A percentile compares a stretch with the other conserved stretches of the same genome.
phyloP scores from a whole-genome alignment of 176 grass and related monocot species.

The Thinopyrum elongatum region DNA sequence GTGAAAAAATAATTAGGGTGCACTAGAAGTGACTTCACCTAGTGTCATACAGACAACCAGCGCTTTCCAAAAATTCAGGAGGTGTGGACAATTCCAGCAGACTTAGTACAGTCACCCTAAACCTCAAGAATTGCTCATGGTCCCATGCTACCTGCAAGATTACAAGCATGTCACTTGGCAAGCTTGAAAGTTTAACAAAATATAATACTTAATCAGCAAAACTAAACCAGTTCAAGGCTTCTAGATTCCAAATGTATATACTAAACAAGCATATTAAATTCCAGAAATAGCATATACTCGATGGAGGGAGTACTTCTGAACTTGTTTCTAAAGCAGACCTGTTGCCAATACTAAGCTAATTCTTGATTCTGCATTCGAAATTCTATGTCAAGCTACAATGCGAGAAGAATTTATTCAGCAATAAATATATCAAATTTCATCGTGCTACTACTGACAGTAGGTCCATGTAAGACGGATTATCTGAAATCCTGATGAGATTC shows the following conservation, averaged over 20 bases:
- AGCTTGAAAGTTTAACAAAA: not conserved
- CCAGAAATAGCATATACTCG: too few species aligned
- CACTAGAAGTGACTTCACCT: conserved; percentile 40
- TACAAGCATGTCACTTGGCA: not conserved
- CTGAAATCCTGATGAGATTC: too few species aligned
- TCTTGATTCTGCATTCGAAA: too few species aligned
- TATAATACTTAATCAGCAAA: not conserved
- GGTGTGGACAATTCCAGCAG: conserved; percentile 74
- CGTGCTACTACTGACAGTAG: too few species aligned
- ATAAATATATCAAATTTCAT: too few species aligned
- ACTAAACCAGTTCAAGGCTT: conserved; percentile 22
- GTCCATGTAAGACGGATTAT: too few species aligned
- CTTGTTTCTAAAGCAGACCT: too few species aligned
- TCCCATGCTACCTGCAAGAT: conserved; percentile 91
- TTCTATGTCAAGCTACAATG: too few species aligned
- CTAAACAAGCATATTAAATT: not conserved
- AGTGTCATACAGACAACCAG: conserved; percentile 71
- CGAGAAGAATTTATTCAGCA: too few species aligned
- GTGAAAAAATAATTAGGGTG: conserved; percentile 3
- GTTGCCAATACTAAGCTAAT: too few species aligned
- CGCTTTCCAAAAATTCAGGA: conserved; percentile 88
- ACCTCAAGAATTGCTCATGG: conserved; percentile 97
- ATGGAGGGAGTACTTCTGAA: too few species aligned
- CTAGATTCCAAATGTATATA: not conserved
- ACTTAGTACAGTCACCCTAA: conserved; percentile 87